Conservation (phyloP, 192 early-diverging fungal genomes). For the Dispira parvispora region DNA sequence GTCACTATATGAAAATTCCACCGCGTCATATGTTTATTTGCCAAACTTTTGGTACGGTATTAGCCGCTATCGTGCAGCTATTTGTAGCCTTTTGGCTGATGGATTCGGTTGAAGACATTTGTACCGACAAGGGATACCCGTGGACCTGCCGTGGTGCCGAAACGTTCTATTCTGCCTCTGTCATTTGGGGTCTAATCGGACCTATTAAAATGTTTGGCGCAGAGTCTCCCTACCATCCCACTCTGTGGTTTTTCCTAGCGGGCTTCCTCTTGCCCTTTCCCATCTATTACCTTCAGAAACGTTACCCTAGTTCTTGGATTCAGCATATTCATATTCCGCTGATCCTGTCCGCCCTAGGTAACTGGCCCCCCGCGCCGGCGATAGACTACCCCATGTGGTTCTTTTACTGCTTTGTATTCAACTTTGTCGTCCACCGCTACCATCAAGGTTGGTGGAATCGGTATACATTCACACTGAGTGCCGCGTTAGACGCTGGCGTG, state of each 20-base stretch:
- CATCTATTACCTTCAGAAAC: conserved; percentile 38
- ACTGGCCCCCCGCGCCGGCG: conserved; percentile 41
- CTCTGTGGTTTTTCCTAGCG: conserved; percentile 33
- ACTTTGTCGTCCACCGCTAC: conserved; percentile 48
- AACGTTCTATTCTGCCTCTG: conserved; percentile 49
- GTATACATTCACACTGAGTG: conserved; percentile 38
- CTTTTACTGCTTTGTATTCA: conserved; percentile 48
- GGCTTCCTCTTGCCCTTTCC: conserved; percentile 56
- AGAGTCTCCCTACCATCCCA: conserved; percentile 35
- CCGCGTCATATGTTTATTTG: conserved; percentile 64
- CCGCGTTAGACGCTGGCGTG: conserved; percentile 34
- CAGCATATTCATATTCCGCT: conserved; percentile 51
- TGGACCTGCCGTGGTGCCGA: conserved; percentile 43
- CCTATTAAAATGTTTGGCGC: conserved; percentile 49
- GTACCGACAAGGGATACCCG: conserved; percentile 35
- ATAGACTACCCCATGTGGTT: conserved; percentile 29
- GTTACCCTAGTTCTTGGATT: conserved; percentile 48
- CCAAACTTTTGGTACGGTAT: conserved; percentile 57
- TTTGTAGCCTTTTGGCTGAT: conserved; percentile 51
- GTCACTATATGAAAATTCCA: conserved; percentile 69
- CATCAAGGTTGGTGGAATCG: conserved; percentile 40
- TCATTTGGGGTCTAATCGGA: conserved; percentile 69
- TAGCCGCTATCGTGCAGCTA: conserved; percentile 50
- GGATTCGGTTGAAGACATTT: conserved; percentile 34
- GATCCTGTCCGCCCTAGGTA: conserved; percentile 38